Conservation (phyloP, 768 basidiomycete genomes). For the Fistulinella prunicolor region DNA sequence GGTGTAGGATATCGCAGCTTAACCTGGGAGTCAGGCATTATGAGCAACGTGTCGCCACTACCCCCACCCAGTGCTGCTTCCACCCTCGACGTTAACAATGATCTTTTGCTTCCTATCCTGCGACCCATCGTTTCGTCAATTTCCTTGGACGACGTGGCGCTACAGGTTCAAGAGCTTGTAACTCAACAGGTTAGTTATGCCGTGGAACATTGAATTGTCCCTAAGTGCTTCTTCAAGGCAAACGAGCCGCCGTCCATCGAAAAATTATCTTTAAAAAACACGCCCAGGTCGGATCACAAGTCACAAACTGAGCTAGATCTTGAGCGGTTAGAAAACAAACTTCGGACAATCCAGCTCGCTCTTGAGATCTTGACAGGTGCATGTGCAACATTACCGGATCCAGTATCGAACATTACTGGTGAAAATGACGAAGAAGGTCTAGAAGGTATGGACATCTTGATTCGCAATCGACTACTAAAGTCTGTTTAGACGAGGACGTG, state of each 20-base stretch:
- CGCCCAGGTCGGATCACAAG: slow-evolving; percentile 76
- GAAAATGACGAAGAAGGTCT: slow-evolving; percentile 34
- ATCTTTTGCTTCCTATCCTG: slow-evolving; percentile 68
- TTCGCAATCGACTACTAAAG: slow-evolving; percentile 18
- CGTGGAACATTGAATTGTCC: not conserved
- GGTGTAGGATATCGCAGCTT: not conserved
- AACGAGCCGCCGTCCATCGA: slow-evolving; percentile 49
- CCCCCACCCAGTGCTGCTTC: slow-evolving; percentile 65
- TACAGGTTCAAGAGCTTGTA: slow-evolving; percentile 50
- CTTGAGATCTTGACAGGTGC: slow-evolving; percentile 84
- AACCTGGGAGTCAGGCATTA: slow-evolving; percentile 49
- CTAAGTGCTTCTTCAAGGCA: slow-evolving; percentile 33
- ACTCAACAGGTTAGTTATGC: slow-evolving; percentile 43
- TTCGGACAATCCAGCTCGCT: slow-evolving; percentile 77
- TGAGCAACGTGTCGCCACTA: slow-evolving; percentile 74
- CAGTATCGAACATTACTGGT: slow-evolving; percentile 43
- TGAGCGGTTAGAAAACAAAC: slow-evolving; percentile 63
- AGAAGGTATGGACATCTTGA: slow-evolving; percentile 30
- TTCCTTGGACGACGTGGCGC: slow-evolving; percentile 50
- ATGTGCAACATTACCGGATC: slow-evolving; percentile 86
- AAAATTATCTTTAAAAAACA: slow-evolving; percentile 58
- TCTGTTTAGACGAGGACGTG: slow-evolving; percentile 42
- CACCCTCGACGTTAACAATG: slow-evolving; percentile 64
- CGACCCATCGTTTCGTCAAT: slow-evolving; percentile 61
- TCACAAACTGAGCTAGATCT: slow-evolving; percentile 65